Conservation (phyloP, 495 filamentous ascomycete species). For the Hypoxylon subgilvum region DNA sequence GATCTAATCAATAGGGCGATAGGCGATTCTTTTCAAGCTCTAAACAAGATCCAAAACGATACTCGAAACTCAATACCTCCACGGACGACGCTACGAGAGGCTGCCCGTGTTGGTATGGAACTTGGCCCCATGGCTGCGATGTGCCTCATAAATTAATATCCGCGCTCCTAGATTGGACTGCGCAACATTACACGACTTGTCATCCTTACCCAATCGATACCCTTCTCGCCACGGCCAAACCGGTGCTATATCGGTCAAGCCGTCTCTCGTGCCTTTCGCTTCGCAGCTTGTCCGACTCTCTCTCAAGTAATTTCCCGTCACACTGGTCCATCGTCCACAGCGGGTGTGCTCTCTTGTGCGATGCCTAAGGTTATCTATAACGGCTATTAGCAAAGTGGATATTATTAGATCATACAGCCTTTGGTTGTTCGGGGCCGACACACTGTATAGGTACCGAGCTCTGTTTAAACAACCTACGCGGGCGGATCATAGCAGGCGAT, state of each 20-base stretch:
- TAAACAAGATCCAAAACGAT: no score
- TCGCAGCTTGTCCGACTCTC: conserved; percentile 18
- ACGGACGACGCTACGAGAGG: background rate
- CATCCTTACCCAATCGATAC: conserved; percentile 20
- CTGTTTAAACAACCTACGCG: background rate
- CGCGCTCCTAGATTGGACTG: conserved; percentile 23
- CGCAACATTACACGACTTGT: conserved; percentile 32
- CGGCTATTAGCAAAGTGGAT: conserved; percentile 10
- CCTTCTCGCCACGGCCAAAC: conserved; percentile 17
- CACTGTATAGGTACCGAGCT: conserved; percentile 2
- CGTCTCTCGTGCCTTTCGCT: conserved; percentile 12
- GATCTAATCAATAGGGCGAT: background rate
- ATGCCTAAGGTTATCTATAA: conserved; percentile 14
- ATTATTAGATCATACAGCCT: conserved; percentile 15
- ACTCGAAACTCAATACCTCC: no score
- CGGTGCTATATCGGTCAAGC: conserved; percentile 22
- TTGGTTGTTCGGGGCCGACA: conserved; percentile 15
- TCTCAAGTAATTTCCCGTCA: conserved; percentile 8
- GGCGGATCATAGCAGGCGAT: conserved; percentile 8
- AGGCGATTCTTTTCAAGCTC: background rate
- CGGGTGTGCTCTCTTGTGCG: conserved; percentile 28
- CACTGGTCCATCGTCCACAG: conserved; percentile 10
- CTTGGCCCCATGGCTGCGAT: conserved; percentile 28
- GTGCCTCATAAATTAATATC: conserved; percentile 26
- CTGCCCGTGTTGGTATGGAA: conserved; percentile 14